Percentiles rank a stretch among this genome's conserved stretches.
Evolutionary conservation across 2,329 filamentous ascomycete species (phyloP).

Genomic region (Fusarium irregulare): DNA sequence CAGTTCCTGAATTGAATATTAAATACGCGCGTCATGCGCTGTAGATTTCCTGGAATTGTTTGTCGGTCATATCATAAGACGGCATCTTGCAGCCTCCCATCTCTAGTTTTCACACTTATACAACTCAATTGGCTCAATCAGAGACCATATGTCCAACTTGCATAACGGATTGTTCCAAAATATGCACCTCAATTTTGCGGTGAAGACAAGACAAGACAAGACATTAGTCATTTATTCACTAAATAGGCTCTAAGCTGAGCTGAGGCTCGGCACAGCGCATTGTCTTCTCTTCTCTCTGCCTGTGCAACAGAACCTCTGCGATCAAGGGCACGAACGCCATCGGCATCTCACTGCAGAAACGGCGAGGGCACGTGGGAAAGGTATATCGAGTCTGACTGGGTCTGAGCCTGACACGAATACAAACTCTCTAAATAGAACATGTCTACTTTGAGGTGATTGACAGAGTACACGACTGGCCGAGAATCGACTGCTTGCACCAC

Average conservation of each 20-base stretch:
- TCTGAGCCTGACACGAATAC: background rate
- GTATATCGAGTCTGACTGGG: slow-evolving; percentile 22
- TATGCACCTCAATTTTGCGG: slow-evolving; percentile 33
- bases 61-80: slow-evolving; percentile 8
- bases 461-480: slow-evolving; percentile 27
- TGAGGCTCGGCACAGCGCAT: slow-evolving; percentile 20
- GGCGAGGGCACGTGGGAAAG: slow-evolving; percentile 34
- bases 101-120: background rate
- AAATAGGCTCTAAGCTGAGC: slow-evolving; percentile 7
- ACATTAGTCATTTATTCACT: slow-evolving; percentile 9
- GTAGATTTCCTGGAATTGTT: slow-evolving; percentile 2
- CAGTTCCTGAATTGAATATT: slow-evolving; percentile 11
- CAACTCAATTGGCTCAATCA: slow-evolving; percentile 18
- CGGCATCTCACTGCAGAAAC: slow-evolving; percentile 38
- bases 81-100: slow-evolving; percentile 32
- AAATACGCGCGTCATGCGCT: slow-evolving; percentile 22
- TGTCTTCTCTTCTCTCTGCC: background rate
- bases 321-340: slow-evolving; percentile 39
- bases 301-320: slow-evolving; percentile 31
- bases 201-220: slow-evolving; percentile 31
- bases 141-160: slow-evolving; percentile 25
- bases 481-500: slow-evolving; percentile 14
- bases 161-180: slow-evolving; percentile 19
- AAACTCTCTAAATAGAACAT: slow-evolving; percentile 35
- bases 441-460: background rate